Percentiles rank a stretch among this genome's conserved stretches.
These are phyloP conservation scores for Kitagawia praeruptora DNA, from an alignment of 129 eudicot genomes.

Conservation along the genomic window DNA sequence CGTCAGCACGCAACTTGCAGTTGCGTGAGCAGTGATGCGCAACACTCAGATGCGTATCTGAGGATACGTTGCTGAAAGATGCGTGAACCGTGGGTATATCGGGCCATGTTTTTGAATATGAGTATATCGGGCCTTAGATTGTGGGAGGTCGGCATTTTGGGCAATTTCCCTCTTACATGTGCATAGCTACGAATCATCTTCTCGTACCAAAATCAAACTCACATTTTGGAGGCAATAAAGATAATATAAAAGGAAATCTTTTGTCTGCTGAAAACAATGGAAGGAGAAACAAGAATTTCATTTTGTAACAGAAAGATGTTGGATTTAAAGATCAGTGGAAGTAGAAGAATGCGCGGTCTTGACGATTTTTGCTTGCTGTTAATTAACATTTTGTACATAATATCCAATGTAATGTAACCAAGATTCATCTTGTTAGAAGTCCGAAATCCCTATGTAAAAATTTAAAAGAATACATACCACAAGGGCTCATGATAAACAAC, in stretches of 20 bases:
- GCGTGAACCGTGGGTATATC: no score
- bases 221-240: neutral
- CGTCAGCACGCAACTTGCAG: no score
- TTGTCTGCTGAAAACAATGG: neutral
- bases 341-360: neutral
- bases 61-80: no score
- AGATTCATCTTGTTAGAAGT: neutral
- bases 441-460: neutral
- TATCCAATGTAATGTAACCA: neutral
- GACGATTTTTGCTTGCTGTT: neutral
- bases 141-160: no score
- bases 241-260: no score
- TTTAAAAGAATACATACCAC: neutral
- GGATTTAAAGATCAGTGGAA: neutral
- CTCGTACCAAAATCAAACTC: neutral
- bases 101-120: no score
- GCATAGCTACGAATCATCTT: neutral
- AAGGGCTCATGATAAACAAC: neutral
- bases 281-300: neutral
- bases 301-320: neutral
- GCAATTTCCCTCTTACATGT: neutral
- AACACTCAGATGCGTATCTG: no score
- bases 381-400: neutral
- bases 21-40: no score
- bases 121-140: no score